Evolutionary conservation across 192 early-diverging fungal genomes (phyloP), one percentile per base, ranked within the genome.

Genomic region (Coemansia sp.): DNA sequence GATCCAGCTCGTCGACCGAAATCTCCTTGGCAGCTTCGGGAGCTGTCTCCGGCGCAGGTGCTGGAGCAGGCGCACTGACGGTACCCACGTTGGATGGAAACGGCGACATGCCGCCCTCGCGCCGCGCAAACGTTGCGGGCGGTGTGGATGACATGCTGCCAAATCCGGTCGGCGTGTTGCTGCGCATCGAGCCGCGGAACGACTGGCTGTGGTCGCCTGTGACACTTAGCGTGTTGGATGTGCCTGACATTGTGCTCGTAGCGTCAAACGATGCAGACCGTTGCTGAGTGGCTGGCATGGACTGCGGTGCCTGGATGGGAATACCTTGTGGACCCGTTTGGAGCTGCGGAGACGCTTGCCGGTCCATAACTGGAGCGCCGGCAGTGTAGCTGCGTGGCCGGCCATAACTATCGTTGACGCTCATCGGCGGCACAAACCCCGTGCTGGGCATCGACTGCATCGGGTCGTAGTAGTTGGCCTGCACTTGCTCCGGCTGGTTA

Each of bases 21-120:
- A 63, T 11, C 11, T 70, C 72, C 35, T 45, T 47, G 5, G 55
- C 14, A 2, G 55, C 4, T 0, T 14, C 7, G 15, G n/a, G 29
- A 6, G 5, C 55, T 11, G 55, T 1, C 6, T 29, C 55, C 4
- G 48, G 57, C 14, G 37, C 37, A 2, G 47, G 56, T 27, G 64
- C 17, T n/a, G 73, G 49, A 3, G 69, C 60, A 1, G 21, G 41
- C 6, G 54, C 47, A 51, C 67, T 74, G 25, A 70, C 50, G 2
- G 64, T 57, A 0, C 79, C 79, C 5, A 82, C 62, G 49, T 82
- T 82, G 2, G 79, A 72, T 2, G 79, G 79, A 24, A 72, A 82
- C 19, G 79, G 79, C 27, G 79, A 76, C 73, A 82, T 82, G n/a
- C 64, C 47, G 6, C 70, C 63, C 2, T 71, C 69, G 27, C 74